Conservation (phyloP, 371 early-diverging fungal genomes). For the Circinella umbellata region DNA sequence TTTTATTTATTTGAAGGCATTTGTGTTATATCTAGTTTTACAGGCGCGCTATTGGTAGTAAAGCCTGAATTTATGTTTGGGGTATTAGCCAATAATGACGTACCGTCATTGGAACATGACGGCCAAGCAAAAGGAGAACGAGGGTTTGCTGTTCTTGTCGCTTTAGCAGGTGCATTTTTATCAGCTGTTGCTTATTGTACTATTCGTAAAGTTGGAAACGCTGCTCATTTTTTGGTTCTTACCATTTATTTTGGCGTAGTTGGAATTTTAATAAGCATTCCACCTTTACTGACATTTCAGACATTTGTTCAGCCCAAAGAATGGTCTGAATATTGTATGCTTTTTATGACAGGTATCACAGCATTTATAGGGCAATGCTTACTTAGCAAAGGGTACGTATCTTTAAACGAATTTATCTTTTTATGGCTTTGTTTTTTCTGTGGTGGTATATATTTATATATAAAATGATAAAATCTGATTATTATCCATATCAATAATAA, state of each 20-base stretch:
- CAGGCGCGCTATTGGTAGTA: constrained; percentile 68
- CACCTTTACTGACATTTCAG: constrained; percentile 36
- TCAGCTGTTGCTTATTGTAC: constrained; percentile 70
- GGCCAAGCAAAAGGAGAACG: constrained; percentile 13
- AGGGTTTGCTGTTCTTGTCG: constrained; percentile 41
- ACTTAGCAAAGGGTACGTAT: not conserved
- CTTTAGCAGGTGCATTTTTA: constrained; percentile 62
- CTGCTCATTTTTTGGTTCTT: constrained; percentile 71
- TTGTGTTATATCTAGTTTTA: constrained; percentile 57
- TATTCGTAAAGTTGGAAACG: constrained; percentile 70
- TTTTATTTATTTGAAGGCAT: constrained; percentile 60
- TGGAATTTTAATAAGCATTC: constrained; percentile 45
- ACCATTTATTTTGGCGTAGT: constrained; percentile 76
- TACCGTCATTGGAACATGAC: constrained; percentile 7
- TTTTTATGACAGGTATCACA: constrained; percentile 56
- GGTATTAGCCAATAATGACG: constrained; percentile 54
- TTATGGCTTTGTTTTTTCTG: too few species aligned
- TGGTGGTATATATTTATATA: too few species aligned
- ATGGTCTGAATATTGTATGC: constrained; percentile 30
- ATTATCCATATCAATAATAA: too few species aligned
- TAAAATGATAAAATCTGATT: not conserved
- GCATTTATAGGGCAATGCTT: constrained; percentile 79
- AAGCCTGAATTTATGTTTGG: constrained; percentile 65
- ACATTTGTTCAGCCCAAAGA: constrained; percentile 28
- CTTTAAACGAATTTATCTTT: too few species aligned